Conservation (phyloP, 1,139 yeast genomes). For the Yamadazyma taylorii region DNA sequence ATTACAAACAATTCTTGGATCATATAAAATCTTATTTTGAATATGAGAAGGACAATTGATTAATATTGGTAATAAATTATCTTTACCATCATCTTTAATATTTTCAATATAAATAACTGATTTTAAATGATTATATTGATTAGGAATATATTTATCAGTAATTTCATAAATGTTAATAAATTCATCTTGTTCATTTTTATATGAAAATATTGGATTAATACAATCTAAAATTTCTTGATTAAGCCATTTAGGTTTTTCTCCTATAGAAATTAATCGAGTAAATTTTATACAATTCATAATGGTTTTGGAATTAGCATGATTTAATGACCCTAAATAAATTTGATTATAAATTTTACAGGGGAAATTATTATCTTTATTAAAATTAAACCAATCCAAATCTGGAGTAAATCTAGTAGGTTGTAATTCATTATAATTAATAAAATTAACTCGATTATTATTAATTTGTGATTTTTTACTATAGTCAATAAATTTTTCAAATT, state of each 20-base stretch:
- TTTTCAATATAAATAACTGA: constrained; percentile 35
- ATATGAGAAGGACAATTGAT: constrained; percentile 31
- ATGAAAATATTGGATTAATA: constrained; percentile 24
- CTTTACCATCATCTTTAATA: constrained; percentile 44
- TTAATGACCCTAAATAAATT: constrained; percentile 36
- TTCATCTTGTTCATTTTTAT: constrained; percentile 22
- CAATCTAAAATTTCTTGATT: constrained; percentile 14
- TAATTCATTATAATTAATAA: constrained; percentile 14
- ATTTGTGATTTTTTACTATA: constrained; percentile 9
- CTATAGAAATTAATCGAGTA: constrained; percentile 33
- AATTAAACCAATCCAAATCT: constrained; percentile 36
- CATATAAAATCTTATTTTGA: constrained; percentile 30
- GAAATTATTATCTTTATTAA: constrained; percentile 35
- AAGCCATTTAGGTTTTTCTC: constrained; percentile 40
- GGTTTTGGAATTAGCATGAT: constrained; percentile 37
- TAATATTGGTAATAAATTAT: constrained; percentile 33
- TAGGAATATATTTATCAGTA: constrained; percentile 14
- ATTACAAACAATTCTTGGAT: constrained; percentile 14
- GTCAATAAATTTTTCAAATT: constrained; percentile 31
- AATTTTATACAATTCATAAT: constrained; percentile 26
- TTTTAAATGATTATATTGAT: constrained; percentile 22
- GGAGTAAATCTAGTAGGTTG: constrained; percentile 3
- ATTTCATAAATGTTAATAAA: constrained; percentile 30
- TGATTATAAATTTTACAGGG: constrained; percentile 34
- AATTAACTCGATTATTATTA: constrained; percentile 8